Base-by-base conservation (phyloP, 768 basidiomycete species). In the Candolleomyces efflorescens region DNA sequence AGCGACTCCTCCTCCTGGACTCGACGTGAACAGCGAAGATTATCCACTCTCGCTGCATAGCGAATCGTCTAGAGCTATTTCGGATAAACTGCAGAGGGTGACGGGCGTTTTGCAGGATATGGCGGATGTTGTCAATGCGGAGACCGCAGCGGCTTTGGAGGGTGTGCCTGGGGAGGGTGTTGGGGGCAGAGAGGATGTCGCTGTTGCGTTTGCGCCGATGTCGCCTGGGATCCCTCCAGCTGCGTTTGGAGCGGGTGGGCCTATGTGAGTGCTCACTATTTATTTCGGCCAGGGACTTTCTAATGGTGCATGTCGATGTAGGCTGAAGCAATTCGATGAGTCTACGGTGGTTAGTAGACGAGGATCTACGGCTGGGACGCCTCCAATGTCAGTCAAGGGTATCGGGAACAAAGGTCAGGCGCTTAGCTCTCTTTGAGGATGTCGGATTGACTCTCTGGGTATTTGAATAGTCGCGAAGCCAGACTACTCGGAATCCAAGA, bases 401-500 rank as follows among this genome's bases (percentile, higher is more conserved):
- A 94, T 94, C 58, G 92, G 92, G 37, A 86, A 84, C 62, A 94
- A 93, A 79, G 92, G 92, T 91, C 62, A 51, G 70, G 64, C 5
- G 36, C 17, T 36, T 51, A 48, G 23, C 43, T 41, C 45, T 53
- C 23, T 32, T 22, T 17, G 37, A 13, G 55, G 36, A 48, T 56
- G 24, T 56, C 27, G 58, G 44, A 53, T 13, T 41, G 22, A 50
- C 43, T 59, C 39, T 55, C n/a, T 41, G 36, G 22, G 38, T 62
- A 9, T 48, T 23, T 38, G 54, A 43, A 46, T 62, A 94, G 92
- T 96, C 48, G 89, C 91, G 54, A 98, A 96, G 71, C 97, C 97
- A 5, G 97, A 99, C 67, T 98, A 98, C 65, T 97, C 94, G 3
- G 95, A 98, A 68, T 92, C 93, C 38, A 99, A 98, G 82, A 97